Evolutionary conservation across 169 alveolate genomes (phyloP).

Genomic region (Eimeria falciformis): DNA sequence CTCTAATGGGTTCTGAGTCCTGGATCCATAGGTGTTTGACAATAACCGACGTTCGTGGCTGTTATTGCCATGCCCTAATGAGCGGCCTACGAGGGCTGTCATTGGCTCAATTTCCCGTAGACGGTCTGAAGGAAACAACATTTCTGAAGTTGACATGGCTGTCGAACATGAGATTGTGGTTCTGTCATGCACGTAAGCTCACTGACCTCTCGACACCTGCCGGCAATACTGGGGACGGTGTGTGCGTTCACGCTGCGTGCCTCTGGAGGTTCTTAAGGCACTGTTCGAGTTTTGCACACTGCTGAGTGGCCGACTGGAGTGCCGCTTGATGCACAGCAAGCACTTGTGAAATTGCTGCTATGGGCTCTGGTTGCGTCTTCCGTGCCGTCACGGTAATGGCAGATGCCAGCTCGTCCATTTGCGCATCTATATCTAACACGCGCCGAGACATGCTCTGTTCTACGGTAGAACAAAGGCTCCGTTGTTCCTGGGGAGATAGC

Average conservation of each 20-base stretch:
- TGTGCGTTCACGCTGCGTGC: slow-evolving; percentile 16
- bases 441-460: slow-evolving; percentile 72
- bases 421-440: slow-evolving; percentile 66
- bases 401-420: slow-evolving; percentile 67
- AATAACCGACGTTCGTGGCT: too few species aligned
- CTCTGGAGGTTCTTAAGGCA: slow-evolving; percentile 58
- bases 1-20: too few species aligned
- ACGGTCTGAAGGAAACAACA: too few species aligned
- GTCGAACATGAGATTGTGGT: too few species aligned
- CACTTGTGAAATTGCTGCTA: slow-evolving; percentile 72
- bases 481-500: slow-evolving; percentile 49
- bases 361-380: slow-evolving; percentile 67
- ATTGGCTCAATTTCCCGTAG: too few species aligned
- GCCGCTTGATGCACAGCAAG: slow-evolving; percentile 79
- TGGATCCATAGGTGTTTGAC: too few species aligned
- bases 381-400: slow-evolving; percentile 68
- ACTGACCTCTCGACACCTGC: too few species aligned
- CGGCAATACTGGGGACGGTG: too few species aligned
- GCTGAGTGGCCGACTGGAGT: slow-evolving; percentile 68
- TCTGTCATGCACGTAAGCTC: too few species aligned
- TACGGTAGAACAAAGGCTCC: slow-evolving; percentile 45
- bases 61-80: too few species aligned
- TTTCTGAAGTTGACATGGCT: too few species aligned
- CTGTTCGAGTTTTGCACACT: slow-evolving; percentile 63
- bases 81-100: too few species aligned